These are phyloP conservation scores for Tolypocladium tundrense DNA, from an alignment of 2,329 filamentous ascomycete species.

Conservation along the genomic window DNA sequence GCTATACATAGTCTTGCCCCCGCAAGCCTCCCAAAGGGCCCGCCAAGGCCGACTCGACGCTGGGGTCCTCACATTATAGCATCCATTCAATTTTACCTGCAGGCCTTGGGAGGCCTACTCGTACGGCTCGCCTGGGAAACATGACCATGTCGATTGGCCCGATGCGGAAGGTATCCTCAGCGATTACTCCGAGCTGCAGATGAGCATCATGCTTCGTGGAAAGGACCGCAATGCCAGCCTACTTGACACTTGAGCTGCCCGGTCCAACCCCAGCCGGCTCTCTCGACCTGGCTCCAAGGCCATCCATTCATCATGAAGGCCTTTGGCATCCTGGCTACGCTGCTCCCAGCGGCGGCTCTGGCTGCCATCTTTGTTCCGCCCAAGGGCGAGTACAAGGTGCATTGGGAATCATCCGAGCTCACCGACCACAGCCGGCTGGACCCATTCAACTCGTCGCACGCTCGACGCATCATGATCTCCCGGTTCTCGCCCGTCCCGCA, in stretches of 20 bases:
- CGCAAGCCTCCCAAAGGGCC: too few relatives aligned
- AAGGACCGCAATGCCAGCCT: too few relatives aligned
- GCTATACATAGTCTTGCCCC: too few relatives aligned
- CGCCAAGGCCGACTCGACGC: too few relatives aligned
- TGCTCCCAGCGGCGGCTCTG: background rate
- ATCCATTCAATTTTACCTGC: too few relatives aligned
- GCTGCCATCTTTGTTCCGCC: background rate
- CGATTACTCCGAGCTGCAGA: background rate
- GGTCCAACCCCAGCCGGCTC: background rate
- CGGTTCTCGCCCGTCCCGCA: constrained; percentile 10
- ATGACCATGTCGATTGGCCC: background rate
- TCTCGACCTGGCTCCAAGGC: background rate
- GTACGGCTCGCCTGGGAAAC: too few relatives aligned
- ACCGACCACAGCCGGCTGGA: constrained; percentile 26
- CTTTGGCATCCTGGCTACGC: background rate
- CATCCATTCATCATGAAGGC: background rate
- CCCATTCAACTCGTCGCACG: constrained; percentile 12
- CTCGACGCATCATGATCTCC: constrained; percentile 13
- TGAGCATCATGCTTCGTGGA: too few relatives aligned
- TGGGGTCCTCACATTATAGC: too few relatives aligned
- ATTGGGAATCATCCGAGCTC: constrained; percentile 8
- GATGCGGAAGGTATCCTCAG: background rate
- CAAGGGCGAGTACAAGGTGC: constrained; percentile 5
- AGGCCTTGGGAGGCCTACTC: background rate
- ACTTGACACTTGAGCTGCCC: background rate